These are phyloP conservation scores for Pyrenula massariospora DNA, from an alignment of 495 filamentous ascomycete genomes.

Conservation along the genomic window DNA sequence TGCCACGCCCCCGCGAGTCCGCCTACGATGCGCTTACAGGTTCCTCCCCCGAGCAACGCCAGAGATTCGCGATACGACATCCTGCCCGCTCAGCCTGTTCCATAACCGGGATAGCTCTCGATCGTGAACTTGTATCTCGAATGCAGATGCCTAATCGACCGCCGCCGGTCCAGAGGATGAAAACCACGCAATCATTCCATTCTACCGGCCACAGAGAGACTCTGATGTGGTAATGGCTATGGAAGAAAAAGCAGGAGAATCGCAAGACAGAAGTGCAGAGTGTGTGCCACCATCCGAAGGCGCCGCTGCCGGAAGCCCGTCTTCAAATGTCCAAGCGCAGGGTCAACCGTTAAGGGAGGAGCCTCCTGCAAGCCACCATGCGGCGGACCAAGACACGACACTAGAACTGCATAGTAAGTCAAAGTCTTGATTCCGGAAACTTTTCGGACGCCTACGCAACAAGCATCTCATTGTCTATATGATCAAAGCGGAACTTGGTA, in stretches of 20 bases:
- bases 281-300: neutral
- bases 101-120: too few relatives aligned
- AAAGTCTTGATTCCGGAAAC: neutral
- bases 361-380: neutral
- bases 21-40: too few relatives aligned
- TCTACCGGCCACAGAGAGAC: neutral
- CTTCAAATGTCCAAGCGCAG: neutral
- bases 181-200: too few relatives aligned
- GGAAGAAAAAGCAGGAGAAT: neutral
- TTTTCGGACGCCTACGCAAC: too few relatives aligned
- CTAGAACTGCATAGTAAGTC: neutral
- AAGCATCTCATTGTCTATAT: too few relatives aligned
- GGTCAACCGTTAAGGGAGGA: neutral
- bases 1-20: too few relatives aligned
- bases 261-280: neutral
- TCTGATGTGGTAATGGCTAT: neutral
- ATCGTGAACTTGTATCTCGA: too few relatives aligned
- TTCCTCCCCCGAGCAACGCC: too few relatives aligned
- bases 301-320: neutral
- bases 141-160: neutral
- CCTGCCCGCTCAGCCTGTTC: too few relatives aligned
- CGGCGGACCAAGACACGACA: neutral
- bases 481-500: too few relatives aligned
- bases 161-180: neutral
- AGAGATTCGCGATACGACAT: too few relatives aligned